Base-by-base conservation (phyloP, 352 stramenopile species). In the Phytophthora colocasiae region DNA sequence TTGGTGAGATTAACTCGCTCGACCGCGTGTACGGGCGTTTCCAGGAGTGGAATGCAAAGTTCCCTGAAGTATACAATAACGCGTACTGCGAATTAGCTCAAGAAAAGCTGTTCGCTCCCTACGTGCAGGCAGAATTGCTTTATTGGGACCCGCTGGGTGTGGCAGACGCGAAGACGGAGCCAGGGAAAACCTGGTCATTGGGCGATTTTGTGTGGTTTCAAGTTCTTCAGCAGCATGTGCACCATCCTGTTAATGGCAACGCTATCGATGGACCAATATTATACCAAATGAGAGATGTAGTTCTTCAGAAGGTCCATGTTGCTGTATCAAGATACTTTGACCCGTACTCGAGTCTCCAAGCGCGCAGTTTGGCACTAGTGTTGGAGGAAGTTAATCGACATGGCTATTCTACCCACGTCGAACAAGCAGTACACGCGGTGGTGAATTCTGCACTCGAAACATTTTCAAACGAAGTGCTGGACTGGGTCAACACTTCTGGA, bases 1-100 rank as follows among this genome's bases (percentile, higher is more conserved):
- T 93, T 29, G 82, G 91, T 58, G 85, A 91, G 11, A 79, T 92
- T 39, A 91, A 73, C 54, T 88, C 82, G 34, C 54, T 94, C 22
- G 61, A 77, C 7, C 67, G 63, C n/a, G 85, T 92, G 2, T 85
- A 84, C 17, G 69, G 65, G 4, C 77, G 75, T 40, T 94, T 94
- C 22, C 77, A 89, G 24, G 80, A 90, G 46, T 94, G 85, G 85
- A 84, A 88, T 50, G 46, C 51, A 6, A 90, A 86, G 52, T 94
- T 92, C 31, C 82, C 85, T 0, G 54, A 82, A n/a, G 69, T 91
- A 0, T 92, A 94, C 64, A 79, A 88, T 50, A 78, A 75, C 15
- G 71, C 74, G 6, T 94, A 85, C 63, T 85, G 80, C 26, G 74
- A 89, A 41, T 41, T 94, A 19, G 81, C 83, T 2, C 55, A 83